Evolutionary conservation across 2,329 filamentous ascomycete genomes (phyloP).

Genomic region (Colletotrichum sp.): DNA sequence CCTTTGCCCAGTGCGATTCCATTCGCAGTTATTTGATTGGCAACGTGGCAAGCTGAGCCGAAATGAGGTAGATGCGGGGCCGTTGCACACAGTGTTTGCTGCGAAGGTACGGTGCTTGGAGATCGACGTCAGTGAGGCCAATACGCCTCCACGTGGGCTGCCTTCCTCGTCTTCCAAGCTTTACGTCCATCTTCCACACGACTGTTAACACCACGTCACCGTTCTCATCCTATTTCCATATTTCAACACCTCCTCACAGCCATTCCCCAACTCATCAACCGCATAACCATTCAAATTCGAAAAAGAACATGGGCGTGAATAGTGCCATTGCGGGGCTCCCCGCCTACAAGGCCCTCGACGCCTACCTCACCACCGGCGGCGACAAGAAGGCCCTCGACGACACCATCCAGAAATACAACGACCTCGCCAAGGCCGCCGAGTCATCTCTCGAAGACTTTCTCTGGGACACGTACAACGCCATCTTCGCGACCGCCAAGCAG

Average conservation of each 20-base stretch:
- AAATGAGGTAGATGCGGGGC: neutral
- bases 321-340: neutral
- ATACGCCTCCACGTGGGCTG: conserved; percentile 9
- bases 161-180: neutral
- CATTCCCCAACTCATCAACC: neutral
- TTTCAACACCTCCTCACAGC: neutral
- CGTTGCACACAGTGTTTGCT: neutral
- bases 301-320: neutral
- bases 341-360: conserved; percentile 4
- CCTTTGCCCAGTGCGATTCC: neutral
- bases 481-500: conserved; percentile 27
- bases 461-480: conserved; percentile 24
- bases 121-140: conserved; percentile 17
- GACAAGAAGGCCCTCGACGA: neutral
- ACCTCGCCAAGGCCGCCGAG: conserved; percentile 3
- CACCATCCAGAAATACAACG: conserved; percentile 16
- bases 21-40: neutral
- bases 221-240: neutral
- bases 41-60: neutral
- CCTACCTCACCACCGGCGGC: neutral
- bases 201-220: neutral
- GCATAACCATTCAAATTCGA: neutral
- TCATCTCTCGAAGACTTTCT: conserved; percentile 21
- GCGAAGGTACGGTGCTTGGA: neutral
- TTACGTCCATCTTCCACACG: neutral